Evolutionary conservation across 257 asterid species (phyloP).

Genomic region (Datura wrightii): DNA sequence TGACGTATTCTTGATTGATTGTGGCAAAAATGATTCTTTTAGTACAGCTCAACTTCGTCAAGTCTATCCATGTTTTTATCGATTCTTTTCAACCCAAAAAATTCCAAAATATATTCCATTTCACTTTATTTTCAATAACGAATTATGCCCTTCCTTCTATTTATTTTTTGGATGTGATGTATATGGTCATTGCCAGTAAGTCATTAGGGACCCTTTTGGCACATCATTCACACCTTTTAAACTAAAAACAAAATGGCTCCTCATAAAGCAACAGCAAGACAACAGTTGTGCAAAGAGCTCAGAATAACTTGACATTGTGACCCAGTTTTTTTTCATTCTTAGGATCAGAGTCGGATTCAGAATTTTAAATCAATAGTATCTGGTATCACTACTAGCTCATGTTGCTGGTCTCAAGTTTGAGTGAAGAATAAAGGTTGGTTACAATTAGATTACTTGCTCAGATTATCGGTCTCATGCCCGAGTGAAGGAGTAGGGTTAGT

Average conservation of each 20-base stretch:
- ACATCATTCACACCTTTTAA: neutral
- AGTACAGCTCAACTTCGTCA: neutral
- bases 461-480: neutral
- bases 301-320: neutral
- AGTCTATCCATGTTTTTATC: neutral
- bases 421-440: neutral
- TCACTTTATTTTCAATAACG: neutral
- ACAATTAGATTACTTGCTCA: neutral
- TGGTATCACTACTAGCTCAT: neutral
- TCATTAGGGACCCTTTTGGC: neutral
- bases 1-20: neutral
- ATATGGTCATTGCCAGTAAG: neutral
- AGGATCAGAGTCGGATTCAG: neutral
- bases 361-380: neutral
- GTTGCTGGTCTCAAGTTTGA: neutral
- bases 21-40: neutral
- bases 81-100: neutral
- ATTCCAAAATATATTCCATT: neutral
- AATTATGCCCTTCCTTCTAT: neutral
- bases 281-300: constrained; percentile 1
- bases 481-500: neutral
- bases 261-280: constrained; percentile 5
- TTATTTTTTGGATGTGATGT: too few relatives aligned
- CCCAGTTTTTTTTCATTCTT: neutral
- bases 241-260: constrained; percentile 16